Evolutionary conservation across 495 filamentous ascomycete genomes (phyloP), one percentile per base, ranked within the genome.

Genomic region (Venustampulla echinocandica): DNA sequence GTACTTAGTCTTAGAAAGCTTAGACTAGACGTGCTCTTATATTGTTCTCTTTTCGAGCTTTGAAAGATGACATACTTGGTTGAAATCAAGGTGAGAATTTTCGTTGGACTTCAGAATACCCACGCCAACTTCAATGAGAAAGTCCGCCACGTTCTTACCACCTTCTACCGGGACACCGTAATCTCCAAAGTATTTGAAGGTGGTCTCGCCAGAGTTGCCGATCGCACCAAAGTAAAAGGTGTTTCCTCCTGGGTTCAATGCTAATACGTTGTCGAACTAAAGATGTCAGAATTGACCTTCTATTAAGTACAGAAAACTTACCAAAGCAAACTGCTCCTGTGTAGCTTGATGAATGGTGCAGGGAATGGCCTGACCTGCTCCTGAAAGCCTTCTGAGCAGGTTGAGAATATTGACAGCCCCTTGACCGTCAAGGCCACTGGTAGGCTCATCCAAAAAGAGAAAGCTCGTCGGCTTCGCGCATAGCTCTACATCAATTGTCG

Each of bases 401-500:
- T 81, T 73, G 6, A 94, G 75, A 52, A 95, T 90, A 0, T 80
- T 86, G 60, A 74, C 85, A 0, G 89, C 89, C 0, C 82, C 82
- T 56, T 95, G 87, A 20, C 79, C 82, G 62, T 96, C 90, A 3
- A 96, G 75, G 43, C 90, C 90, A 41, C 79, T 81, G 4, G 83
- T 87, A 0, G 84, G 85, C 55, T 90, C 85, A 53, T 92, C 86
- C 17, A 92, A 68, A 73, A 92, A 92, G 5, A 92, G 70, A 20
- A 93, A 67, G 0, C 90, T 69, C 18, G 77, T 80, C 0, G 90
- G 90, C 57, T 89, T 89, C 4, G 90, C 87, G 2, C 86, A 90
- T 1, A 97, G 66, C 59, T 97, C 90, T 4, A 97, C 90, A 44
- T 85, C 90, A 46, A 97, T 95, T 1, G 90, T 95, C 2, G 95